Evolutionary conservation across 1,139 yeast genomes (phyloP), one percentile per base, ranked within the genome.

Genomic region (Yamadazyma sp.): DNA sequence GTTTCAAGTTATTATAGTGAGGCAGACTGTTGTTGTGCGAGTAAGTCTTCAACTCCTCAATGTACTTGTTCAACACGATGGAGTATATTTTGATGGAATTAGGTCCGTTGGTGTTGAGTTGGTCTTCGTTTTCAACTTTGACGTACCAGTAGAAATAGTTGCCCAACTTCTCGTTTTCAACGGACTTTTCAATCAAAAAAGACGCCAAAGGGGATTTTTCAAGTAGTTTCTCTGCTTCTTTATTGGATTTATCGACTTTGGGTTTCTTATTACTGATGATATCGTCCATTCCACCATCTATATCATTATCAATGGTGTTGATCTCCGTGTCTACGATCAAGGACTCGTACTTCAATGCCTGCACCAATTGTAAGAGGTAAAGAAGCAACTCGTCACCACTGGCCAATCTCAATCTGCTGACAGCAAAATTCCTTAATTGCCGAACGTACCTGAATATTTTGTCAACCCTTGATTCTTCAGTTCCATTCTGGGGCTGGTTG

Each of bases 81-180:
- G 70, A 53, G 47, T 67, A 71, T 11, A 69, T 66, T 23, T 47
- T 45, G 15, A 50, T 38, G 7, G 45, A 31, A 6, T 45, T 42
- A 3, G 52, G 40, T 3, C 40, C 40, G 12, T 37, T 33, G 8
- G 47, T 47, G 31, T 57, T 62, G 13, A 70, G 47, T 49, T 81
- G 84, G 47, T 88, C 96, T 49, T 81, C 84, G 26, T 87, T 78
- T 53, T 90, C 97, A 1, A 94, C 96, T 48, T 82, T 84, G 35
- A 92, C 76, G 54, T 84, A 88, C 97, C 98, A 92, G 56, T 88
- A 90, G 45, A 92, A 81, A 55, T 77, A 88, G 53, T 84, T 89
- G 0, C 96, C 95, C 24, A 92, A 64, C 13, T 76, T 67, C 17
- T 77, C 76, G 54, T 84, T 85, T 20, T 76, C 70, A 1, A 83